phyloP scores from a whole-genome alignment of 768 basidiomycete species.

The Termitomyces sp. region DNA sequence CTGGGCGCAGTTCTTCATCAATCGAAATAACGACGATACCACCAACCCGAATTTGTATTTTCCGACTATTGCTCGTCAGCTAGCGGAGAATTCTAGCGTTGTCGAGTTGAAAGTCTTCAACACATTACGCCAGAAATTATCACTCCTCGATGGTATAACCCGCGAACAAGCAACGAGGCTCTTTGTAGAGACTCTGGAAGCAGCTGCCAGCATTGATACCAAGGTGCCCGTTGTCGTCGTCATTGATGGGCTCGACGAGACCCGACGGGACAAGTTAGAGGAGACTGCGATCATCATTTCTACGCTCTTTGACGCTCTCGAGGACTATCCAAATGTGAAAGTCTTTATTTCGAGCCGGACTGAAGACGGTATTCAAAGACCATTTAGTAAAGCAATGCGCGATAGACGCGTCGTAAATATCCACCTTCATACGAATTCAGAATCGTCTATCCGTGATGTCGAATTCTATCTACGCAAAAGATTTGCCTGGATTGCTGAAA shows the following conservation, averaged over 20 bases:
- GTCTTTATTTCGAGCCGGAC: conserved; percentile 17
- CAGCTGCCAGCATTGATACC: conserved; percentile 3
- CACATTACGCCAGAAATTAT: conserved; percentile 3
- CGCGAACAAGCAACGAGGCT: conserved; percentile 10
- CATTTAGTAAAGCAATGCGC: conserved; percentile 7
- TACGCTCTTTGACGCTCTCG: conserved; percentile 6
- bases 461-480: conserved; percentile 4
- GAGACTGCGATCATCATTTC: conserved; percentile 12
- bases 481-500: background rate
- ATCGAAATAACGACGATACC: conserved; percentile 6
- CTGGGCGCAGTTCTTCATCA: conserved; percentile 13
- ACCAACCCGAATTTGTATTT: conserved; percentile 10
- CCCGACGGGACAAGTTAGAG: conserved; percentile 3
- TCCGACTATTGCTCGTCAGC: conserved; percentile 15
- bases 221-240: conserved; percentile 13
- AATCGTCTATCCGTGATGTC: conserved; percentile 14
- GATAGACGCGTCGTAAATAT: conserved; percentile 13
- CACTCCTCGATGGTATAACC: conserved; percentile 11
- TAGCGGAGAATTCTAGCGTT: conserved; percentile 1
- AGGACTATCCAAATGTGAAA: conserved; percentile 10
- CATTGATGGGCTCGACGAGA: conserved; percentile 18
- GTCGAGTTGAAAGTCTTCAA: conserved; percentile 6
- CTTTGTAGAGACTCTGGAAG: conserved; percentile 9
- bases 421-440: conserved; percentile 11
- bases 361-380: conserved; percentile 13